A percentile compares a stretch with the other conserved stretches of the same genome.
These are phyloP conservation scores for Wallemia hederae DNA, from an alignment of 1,284 basidiomycete species.

Conservation along the genomic window DNA sequence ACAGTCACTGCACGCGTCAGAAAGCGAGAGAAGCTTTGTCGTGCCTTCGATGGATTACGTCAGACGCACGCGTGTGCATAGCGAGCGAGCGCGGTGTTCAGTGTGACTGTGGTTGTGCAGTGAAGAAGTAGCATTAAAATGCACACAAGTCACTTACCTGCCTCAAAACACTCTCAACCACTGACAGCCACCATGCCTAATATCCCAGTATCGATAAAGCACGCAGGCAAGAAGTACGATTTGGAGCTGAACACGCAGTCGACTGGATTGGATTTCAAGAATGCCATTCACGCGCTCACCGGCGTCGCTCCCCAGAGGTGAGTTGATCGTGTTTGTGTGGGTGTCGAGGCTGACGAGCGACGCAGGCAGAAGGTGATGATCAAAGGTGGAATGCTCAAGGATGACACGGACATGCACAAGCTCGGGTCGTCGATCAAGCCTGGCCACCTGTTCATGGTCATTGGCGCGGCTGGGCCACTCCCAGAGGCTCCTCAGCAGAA, in stretches of 20 bases:
- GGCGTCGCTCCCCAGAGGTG: conserved; percentile 34
- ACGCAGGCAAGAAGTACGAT: conserved; percentile 50
- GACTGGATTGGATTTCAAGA: conserved; percentile 46
- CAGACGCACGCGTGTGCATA: too few species aligned
- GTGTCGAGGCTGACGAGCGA: conserved; percentile 3
- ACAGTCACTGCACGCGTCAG: too few species aligned
- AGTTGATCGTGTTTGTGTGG: background rate
- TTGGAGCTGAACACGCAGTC: conserved; percentile 32
- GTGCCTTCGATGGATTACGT: too few species aligned
- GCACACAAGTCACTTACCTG: too few species aligned
- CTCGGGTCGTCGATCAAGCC: conserved; percentile 27
- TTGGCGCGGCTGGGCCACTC: conserved; percentile 70
- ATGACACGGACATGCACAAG: conserved; percentile 58
- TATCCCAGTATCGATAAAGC: conserved; percentile 47
- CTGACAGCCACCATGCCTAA: conserved; percentile 10
- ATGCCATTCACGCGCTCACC: conserved; percentile 45
- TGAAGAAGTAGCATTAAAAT: too few species aligned
- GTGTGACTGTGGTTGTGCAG: too few species aligned
- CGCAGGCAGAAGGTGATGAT: conserved; percentile 94
- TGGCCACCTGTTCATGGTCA: conserved; percentile 56
- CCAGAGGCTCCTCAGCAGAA: conserved; percentile 56
- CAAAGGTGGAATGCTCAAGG: conserved; percentile 80
- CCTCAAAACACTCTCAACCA: background rate
- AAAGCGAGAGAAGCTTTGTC: too few species aligned
- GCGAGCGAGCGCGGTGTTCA: too few species aligned